A percentile compares a stretch with the other conserved stretches of the same genome.
phyloP scores from a whole-genome alignment of 345 rosid genomes.

The Hirschfeldia incana region DNA sequence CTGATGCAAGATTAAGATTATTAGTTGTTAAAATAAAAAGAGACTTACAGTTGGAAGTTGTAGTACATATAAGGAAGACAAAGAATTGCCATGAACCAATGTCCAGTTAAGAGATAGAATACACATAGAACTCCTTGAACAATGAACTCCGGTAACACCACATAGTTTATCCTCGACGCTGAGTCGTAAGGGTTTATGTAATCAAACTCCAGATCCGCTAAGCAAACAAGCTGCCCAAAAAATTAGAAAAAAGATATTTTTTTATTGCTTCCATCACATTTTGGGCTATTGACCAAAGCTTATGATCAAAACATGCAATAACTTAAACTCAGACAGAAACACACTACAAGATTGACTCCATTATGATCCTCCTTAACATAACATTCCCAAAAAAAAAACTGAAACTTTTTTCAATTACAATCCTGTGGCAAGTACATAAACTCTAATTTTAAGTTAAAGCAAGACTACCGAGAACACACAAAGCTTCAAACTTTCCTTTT shows the following conservation, averaged over 20 bases:
- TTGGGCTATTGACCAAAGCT: neutral
- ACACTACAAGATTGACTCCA: neutral
- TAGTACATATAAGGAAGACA: conserved; percentile 64
- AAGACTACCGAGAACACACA: neutral
- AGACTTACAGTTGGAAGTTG: conserved; percentile 63
- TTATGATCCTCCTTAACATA: neutral
- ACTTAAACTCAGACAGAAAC: neutral
- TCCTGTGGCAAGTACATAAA: conserved; percentile 20
- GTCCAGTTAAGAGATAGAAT: conserved; percentile 61
- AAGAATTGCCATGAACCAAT: conserved; percentile 64
- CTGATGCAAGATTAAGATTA: neutral
- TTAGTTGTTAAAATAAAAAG: neutral
- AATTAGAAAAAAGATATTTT: neutral
- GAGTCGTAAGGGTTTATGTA: conserved; percentile 79
- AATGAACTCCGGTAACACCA: conserved; percentile 61
- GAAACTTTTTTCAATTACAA: neutral
- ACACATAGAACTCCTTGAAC: conserved; percentile 54
- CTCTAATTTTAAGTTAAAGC: neutral
- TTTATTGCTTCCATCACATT: too few species aligned
- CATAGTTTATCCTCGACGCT: conserved; percentile 60
- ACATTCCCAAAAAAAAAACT: neutral
- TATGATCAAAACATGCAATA: neutral
- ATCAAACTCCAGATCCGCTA: conserved; percentile 78
- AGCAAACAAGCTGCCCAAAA: conserved; percentile 66
- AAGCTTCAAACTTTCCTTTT: neutral